Conservation (phyloP, 2,329 filamentous ascomycete genomes). For the Dryadomyces quercus-mongolicae region DNA sequence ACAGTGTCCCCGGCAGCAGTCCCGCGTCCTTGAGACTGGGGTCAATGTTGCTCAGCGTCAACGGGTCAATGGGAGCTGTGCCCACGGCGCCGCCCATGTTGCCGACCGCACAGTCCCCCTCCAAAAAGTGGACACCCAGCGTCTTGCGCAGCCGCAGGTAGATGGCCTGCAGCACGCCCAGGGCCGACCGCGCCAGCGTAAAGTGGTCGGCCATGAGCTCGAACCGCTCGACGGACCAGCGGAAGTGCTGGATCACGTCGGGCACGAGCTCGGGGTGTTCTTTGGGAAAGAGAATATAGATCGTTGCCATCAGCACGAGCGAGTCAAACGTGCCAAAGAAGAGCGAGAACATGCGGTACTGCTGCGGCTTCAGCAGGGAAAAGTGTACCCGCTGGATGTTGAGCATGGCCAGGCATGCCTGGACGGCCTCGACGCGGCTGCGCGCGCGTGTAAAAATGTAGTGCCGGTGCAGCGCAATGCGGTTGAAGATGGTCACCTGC, state of each 20-base stretch:
- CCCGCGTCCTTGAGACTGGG: constrained; percentile 8
- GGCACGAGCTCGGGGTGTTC: constrained; percentile 38
- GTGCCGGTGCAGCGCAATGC: constrained; percentile 48
- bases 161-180: constrained; percentile 43
- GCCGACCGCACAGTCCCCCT: constrained; percentile 8
- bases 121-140: constrained; percentile 23
- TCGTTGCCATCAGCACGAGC: constrained; percentile 46
- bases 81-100: constrained; percentile 1
- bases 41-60: constrained; percentile 12
- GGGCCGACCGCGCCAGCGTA: constrained; percentile 38
- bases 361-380: constrained; percentile 32
- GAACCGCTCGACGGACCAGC: constrained; percentile 47
- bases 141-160: constrained; percentile 39
- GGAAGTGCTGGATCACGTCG: constrained; percentile 40
- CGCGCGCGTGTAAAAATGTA: constrained; percentile 46
- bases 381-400: constrained; percentile 40
- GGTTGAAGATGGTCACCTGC: constrained; percentile 37
- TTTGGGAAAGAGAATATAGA: constrained; percentile 48
- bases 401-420: constrained; percentile 42
- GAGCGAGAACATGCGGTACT: constrained; percentile 42
- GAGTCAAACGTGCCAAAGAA: constrained; percentile 55
- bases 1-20: neutral
- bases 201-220: constrained; percentile 42
- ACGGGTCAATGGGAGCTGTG: constrained; percentile 7
- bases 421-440: constrained; percentile 42